Conservation (phyloP, 179 eudicot species). For the Silene vulgaris region DNA sequence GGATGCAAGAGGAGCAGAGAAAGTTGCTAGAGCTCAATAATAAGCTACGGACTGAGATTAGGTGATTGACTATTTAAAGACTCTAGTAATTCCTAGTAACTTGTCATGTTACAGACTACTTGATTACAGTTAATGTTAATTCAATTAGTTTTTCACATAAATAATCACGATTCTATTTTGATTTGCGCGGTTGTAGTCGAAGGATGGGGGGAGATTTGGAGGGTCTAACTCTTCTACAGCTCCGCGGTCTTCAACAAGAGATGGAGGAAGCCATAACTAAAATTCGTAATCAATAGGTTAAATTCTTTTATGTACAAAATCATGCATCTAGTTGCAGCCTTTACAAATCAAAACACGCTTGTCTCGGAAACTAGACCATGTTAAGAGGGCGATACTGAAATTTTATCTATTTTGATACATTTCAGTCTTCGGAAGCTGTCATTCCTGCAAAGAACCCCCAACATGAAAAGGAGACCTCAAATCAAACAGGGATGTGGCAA, state of each 20-base stretch:
- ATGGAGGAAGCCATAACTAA: conserved; percentile 32
- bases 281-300: conserved; percentile 51
- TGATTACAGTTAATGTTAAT: not conserved
- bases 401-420: no score
- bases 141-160: not conserved
- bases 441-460: no score
- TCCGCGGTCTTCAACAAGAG: conserved; percentile 40
- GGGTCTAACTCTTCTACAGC: conserved; percentile 28
- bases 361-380: no score
- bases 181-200: conserved; percentile 28
- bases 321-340: no score
- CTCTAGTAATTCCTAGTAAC: not conserved
- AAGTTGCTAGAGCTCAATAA: conserved; percentile 43
- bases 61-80: conserved; percentile 30
- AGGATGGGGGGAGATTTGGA: conserved; percentile 52
- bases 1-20: conserved; percentile 47
- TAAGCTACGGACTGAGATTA: conserved; percentile 40
- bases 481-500: no score
- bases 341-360: no score
- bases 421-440: no score
- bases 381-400: no score
- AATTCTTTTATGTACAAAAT: no score
- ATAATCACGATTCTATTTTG: not conserved
- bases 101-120: not conserved
- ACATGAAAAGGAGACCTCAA: no score